phyloP scores from a whole-genome alignment of 306 rosid genomes.

The Quercus variabilis region DNA sequence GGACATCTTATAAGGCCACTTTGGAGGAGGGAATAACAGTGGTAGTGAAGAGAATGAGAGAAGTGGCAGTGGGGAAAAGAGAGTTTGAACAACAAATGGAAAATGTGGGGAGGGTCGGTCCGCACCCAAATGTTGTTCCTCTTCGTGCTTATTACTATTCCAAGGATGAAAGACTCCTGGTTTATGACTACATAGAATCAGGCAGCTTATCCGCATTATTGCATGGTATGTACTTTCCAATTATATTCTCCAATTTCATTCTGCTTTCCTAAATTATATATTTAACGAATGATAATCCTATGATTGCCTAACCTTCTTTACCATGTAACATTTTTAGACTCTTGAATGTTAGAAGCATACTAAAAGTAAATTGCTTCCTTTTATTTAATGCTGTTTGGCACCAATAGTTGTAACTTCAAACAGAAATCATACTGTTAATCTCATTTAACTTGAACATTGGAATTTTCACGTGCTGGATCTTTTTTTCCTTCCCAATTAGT shows the following conservation, averaged over 20 bases:
- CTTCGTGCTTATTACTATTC: constrained; percentile 74
- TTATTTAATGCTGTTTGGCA: background rate
- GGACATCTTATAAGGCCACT: constrained; percentile 77
- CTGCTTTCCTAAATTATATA: background rate
- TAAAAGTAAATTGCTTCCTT: background rate
- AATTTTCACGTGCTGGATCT: too few relatives aligned
- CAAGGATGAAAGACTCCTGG: constrained; percentile 73
- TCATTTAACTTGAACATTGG: background rate
- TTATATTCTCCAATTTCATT: constrained; percentile 8
- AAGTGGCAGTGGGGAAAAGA: constrained; percentile 53
- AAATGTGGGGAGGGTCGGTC: constrained; percentile 48
- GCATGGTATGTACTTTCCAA: constrained; percentile 50
- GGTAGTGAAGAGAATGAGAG: constrained; percentile 74
- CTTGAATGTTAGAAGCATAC: background rate
- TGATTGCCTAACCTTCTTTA: too few relatives aligned
- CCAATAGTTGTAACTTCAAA: background rate
- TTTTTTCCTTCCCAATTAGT: background rate
- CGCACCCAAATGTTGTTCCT: constrained; percentile 59
- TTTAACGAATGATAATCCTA: too few relatives aligned
- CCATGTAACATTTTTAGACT: background rate
- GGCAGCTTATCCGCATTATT: constrained; percentile 60
- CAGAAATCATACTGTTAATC: background rate
- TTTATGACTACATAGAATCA: constrained; percentile 49
- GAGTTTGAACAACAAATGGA: constrained; percentile 85
- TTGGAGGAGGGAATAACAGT: constrained; percentile 70